Conservation (phyloP, 441 rosid genomes). For the Pelargonium exstipulatum region DNA sequence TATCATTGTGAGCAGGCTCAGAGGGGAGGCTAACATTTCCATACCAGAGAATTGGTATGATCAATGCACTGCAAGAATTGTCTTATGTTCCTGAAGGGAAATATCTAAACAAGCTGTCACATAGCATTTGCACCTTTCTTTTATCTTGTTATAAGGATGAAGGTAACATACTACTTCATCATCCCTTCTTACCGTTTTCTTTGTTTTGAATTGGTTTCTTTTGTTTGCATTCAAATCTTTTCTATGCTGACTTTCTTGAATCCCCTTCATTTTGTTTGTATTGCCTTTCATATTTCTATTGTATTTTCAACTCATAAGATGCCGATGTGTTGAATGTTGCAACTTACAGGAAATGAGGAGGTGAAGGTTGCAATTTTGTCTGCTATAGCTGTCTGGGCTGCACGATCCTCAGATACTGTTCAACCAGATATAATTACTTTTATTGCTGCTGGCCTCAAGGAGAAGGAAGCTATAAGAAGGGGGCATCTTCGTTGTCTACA, state of each 20-base stretch:
- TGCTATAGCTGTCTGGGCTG: slow-evolving; percentile 73
- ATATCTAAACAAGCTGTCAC: slow-evolving; percentile 54
- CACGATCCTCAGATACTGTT: slow-evolving; percentile 60
- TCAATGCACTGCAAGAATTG: slow-evolving; percentile 72
- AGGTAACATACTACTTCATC: slow-evolving; percentile 42
- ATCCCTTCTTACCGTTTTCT: slow-evolving; percentile 4
- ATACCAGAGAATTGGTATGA: slow-evolving; percentile 90
- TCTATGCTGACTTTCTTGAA: neutral
- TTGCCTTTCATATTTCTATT: neutral
- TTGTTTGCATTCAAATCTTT: neutral
- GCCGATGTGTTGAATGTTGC: slow-evolving; percentile 23
- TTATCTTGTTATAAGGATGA: slow-evolving; percentile 75
- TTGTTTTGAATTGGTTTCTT: neutral
- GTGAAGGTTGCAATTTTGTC: slow-evolving; percentile 76
- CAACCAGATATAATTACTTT: slow-evolving; percentile 67
- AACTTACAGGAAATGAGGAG: slow-evolving; percentile 81
- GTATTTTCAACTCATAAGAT: slow-evolving; percentile 6
- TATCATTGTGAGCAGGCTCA: slow-evolving; percentile 51
- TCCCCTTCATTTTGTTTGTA: slow-evolving; percentile 7
- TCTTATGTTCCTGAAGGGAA: slow-evolving; percentile 87
- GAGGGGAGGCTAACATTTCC: slow-evolving; percentile 95
- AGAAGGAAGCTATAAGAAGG: slow-evolving; percentile 86
- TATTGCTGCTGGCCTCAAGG: slow-evolving; percentile 78
- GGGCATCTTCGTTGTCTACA: slow-evolving; percentile 83
- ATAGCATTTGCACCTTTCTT: slow-evolving; percentile 55